Conservation (phyloP, 106 monocot species). For the Dactylorhiza incarnata region DNA sequence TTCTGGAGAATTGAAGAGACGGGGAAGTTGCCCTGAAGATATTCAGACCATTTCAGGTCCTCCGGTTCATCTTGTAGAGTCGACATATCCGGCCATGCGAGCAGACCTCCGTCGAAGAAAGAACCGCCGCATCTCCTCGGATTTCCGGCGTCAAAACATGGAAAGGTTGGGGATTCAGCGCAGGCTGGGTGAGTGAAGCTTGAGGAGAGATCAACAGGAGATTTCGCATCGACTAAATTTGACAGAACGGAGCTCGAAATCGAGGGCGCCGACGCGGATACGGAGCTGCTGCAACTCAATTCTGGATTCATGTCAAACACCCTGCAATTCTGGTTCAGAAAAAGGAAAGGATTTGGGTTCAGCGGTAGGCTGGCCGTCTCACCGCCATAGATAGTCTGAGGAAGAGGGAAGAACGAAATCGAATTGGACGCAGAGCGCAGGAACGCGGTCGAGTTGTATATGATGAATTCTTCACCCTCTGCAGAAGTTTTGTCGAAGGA, state of each 20-base stretch:
- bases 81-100: slow-evolving; percentile 43
- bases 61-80: slow-evolving; percentile 33
- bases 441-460: not conserved
- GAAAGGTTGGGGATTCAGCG: slow-evolving; percentile 11
- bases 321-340: slow-evolving; percentile 33
- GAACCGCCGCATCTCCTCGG: slow-evolving; percentile 19
- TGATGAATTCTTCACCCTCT: not conserved
- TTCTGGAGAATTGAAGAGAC: slow-evolving; percentile 19
- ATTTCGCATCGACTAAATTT: slow-evolving; percentile 20
- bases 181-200: slow-evolving; percentile 17
- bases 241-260: slow-evolving; percentile 23
- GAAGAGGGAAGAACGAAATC: slow-evolving; percentile 11
- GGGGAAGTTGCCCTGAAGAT: slow-evolving; percentile 44
- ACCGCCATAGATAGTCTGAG: slow-evolving; percentile 16
- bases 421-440: not conserved
- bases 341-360: slow-evolving; percentile 27
- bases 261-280: slow-evolving; percentile 12
- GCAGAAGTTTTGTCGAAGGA: not conserved
- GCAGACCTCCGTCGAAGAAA: slow-evolving; percentile 34
- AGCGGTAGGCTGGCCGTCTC: not conserved
- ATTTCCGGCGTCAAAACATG: not conserved
- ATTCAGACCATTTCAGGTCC: slow-evolving; percentile 80
- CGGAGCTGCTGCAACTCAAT: slow-evolving; percentile 15
- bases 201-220: slow-evolving; percentile 11
- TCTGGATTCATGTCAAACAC: slow-evolving; percentile 22